These are phyloP conservation scores for Lactifluus rugatus DNA, from an alignment of 768 basidiomycete species.

Conservation along the genomic window DNA sequence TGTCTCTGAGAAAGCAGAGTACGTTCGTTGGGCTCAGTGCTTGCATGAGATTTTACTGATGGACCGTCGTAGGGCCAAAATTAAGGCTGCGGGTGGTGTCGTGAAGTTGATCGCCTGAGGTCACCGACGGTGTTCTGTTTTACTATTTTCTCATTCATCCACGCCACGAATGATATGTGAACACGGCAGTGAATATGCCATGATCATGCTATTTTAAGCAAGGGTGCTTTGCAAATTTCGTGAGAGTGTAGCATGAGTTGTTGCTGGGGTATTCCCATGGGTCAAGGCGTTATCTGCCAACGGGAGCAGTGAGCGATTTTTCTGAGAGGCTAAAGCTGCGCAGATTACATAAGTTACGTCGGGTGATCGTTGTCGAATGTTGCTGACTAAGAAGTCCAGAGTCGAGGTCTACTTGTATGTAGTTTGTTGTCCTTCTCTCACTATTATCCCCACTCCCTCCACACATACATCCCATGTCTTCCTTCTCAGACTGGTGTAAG, in stretches of 20 bases:
- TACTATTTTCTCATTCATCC: conserved; percentile 6
- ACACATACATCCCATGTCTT: conserved; percentile 19
- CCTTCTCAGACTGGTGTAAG: conserved; percentile 33
- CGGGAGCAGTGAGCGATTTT: too few species aligned
- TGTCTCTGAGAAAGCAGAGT: conserved; percentile 84
- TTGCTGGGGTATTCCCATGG: too few species aligned
- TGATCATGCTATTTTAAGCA: conserved; percentile 20
- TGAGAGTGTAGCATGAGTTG: background rate
- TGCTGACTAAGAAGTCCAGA: too few species aligned
- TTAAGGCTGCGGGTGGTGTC: conserved; percentile 91
- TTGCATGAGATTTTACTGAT: background rate
- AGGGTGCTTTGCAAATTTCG: background rate
- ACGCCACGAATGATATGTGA: conserved; percentile 24
- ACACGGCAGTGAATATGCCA: conserved; percentile 23
- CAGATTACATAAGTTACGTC: too few species aligned
- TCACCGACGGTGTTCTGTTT: conserved; percentile 23
- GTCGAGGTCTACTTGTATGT: too few species aligned
- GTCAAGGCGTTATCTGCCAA: too few species aligned
- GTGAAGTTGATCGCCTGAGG: conserved; percentile 82
- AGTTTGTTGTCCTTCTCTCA: too few species aligned
- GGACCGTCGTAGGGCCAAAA: conserved; percentile 46
- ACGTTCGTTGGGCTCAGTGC: conserved; percentile 24
- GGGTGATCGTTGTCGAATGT: too few species aligned
- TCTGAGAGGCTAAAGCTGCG: too few species aligned
- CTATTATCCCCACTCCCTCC: background rate